Conservation (phyloP, 495 filamentous ascomycete species). For the Daldinia decipiens region DNA sequence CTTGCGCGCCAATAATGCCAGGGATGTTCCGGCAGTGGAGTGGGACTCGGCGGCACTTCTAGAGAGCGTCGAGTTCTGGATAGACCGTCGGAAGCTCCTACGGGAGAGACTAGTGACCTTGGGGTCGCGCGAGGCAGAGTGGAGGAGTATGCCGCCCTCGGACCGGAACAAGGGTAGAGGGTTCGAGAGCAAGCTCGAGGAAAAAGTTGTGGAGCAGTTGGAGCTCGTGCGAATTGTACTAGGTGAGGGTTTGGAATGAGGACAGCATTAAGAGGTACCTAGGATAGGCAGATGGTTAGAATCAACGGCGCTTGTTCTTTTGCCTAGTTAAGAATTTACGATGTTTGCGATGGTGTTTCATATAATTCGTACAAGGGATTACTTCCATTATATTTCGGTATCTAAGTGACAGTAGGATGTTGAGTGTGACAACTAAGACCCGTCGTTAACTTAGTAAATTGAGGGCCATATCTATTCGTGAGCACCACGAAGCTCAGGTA, state of each 20-base stretch:
- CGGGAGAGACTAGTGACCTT: conserved; percentile 76
- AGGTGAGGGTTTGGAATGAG: conserved; percentile 52
- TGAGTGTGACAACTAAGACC: background rate
- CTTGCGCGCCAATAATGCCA: conserved; percentile 67
- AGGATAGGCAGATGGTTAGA: conserved; percentile 22
- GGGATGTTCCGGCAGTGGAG: conserved; percentile 71
- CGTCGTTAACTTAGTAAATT: no score
- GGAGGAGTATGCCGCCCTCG: conserved; percentile 63
- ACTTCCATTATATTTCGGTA: background rate
- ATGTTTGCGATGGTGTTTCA: background rate
- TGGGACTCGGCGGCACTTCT: conserved; percentile 76
- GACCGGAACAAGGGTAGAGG: conserved; percentile 47
- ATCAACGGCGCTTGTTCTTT: conserved; percentile 1
- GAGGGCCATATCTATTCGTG: no score
- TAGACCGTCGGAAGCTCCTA: conserved; percentile 68
- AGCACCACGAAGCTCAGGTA: no score
- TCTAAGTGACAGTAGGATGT: background rate
- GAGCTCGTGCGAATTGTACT: conserved; percentile 62
- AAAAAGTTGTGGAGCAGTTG: conserved; percentile 75
- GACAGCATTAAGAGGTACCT: background rate
- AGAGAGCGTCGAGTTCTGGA: conserved; percentile 82
- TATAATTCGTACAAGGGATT: background rate
- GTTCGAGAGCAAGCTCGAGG: conserved; percentile 72
- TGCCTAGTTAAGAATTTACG: background rate
- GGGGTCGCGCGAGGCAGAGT: conserved; percentile 73